Evolutionary conservation across 1,284 basidiomycete genomes (phyloP), one percentile per base, ranked within the genome.

Genomic region (Leccinum solheimii): DNA sequence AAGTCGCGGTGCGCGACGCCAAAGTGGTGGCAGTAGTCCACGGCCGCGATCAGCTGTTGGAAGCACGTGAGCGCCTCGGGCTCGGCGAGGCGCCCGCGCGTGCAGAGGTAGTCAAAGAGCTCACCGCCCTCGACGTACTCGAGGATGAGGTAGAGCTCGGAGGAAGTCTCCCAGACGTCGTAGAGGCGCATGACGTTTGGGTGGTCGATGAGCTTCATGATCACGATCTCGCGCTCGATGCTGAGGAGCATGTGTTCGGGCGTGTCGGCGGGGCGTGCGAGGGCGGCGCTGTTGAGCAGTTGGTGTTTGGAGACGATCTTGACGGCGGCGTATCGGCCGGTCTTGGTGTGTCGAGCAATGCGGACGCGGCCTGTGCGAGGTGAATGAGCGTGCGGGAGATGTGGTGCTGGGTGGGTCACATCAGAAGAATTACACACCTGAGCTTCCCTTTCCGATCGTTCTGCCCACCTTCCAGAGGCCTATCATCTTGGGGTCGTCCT

Each of bases 191-290:
- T 86, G 65, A 99, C 88, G 76, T 98, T 98, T 2, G 97, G 96
- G 74, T 99, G 97, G 69, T 97, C 92, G 71, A 99, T 92, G 63
- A 99, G 88, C 77, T 98, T 98, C 97, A 99, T 98, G 75, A 99
- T 93, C 68, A 98, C 95, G 64, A 99, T 98, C 78, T 99, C 97
- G 66, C 96, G 87, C 77, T 98, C 95, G 66, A 98, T 90, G 52
- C 90, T 89, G 53, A 94, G 84, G 63, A 92, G 83, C 63, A 83
- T 84, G 64, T 83, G 85, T 64, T 87, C 87, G 7, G 84, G 80
- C 63, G 87, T 86, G 67, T 87, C 88, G 26, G 82, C 84, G 13
- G 90, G 84, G 65, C 88, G 85, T 2, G 54, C 8, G 58, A 59
- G n/a, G 64, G 85, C 82, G 67, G 94, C 80, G 59, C 90, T 91